Conservation (phyloP, 148 eudicot species). For the Heliosperma pusillum region DNA sequence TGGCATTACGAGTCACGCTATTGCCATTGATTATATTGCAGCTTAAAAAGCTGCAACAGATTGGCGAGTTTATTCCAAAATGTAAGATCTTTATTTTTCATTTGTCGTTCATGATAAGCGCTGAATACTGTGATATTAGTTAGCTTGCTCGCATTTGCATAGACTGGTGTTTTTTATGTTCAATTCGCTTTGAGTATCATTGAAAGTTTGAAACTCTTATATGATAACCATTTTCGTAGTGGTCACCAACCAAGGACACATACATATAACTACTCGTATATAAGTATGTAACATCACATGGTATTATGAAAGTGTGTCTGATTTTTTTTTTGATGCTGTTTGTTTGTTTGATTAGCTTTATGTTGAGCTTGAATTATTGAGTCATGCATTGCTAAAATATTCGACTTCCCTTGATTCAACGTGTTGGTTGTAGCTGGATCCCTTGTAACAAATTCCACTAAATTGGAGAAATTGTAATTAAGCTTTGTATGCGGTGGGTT, state of each 20-base stretch:
- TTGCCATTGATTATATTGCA: constrained; percentile 63
- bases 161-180: neutral
- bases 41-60: constrained; percentile 54
- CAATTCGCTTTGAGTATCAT: too few species aligned
- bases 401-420: neutral
- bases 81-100: constrained; percentile 43
- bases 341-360: too few species aligned
- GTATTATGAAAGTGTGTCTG: too few species aligned
- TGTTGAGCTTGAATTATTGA: too few species aligned
- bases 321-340: too few species aligned
- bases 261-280: too few species aligned
- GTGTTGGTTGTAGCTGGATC: neutral
- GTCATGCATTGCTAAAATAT: neutral
- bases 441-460: neutral
- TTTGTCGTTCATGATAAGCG: neutral
- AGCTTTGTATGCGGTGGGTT: too few species aligned
- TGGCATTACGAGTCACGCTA: constrained; percentile 58
- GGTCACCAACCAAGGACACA: too few species aligned
- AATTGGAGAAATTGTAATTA: too few species aligned
- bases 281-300: too few species aligned
- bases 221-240: too few species aligned
- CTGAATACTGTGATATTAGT: neutral
- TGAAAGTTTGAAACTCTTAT: too few species aligned
- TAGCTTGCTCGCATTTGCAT: neutral
- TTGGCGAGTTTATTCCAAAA: constrained; percentile 52